phyloP scores from a whole-genome alignment of 2,329 filamentous ascomycete species.

The Orbilia oligospora region DNA sequence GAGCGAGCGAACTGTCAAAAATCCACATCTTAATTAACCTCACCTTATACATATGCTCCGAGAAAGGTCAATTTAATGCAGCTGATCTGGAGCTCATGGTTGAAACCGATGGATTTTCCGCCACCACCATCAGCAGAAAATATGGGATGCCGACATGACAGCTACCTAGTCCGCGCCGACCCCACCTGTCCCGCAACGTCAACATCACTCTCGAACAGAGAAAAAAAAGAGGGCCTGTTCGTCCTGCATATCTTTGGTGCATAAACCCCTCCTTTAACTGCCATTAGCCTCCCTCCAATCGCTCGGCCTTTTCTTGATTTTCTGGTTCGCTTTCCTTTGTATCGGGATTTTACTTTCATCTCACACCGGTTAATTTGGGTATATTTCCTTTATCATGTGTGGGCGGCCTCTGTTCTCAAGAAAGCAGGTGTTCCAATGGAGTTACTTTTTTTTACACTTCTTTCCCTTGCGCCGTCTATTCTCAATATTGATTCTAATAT shows the following conservation, averaged over 20 bases:
- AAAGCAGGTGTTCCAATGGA: constrained; percentile 60
- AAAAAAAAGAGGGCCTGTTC: constrained; percentile 20
- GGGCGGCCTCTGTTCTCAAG: constrained; percentile 60
- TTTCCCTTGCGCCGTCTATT: constrained; percentile 20
- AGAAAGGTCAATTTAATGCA: constrained; percentile 37
- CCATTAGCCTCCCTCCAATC: constrained; percentile 42
- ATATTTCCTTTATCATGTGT: constrained; percentile 58
- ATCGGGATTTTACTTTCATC: constrained; percentile 51
- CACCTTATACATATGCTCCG: constrained; percentile 23
- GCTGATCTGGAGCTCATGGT: constrained; percentile 41
- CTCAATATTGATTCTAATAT: constrained; percentile 57
- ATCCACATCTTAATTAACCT: constrained; percentile 42
- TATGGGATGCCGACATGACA: constrained; percentile 19
- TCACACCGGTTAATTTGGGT: constrained; percentile 60
- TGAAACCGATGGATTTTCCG: constrained; percentile 40
- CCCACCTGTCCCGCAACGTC: constrained; percentile 59
- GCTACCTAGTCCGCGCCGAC: constrained; percentile 39
- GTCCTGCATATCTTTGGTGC: constrained; percentile 38
- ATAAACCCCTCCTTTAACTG: constrained; percentile 38
- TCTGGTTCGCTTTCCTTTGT: constrained; percentile 35
- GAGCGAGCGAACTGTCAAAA: constrained; percentile 50
- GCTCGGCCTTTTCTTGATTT: constrained; percentile 38
- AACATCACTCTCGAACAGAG: constrained; percentile 42
- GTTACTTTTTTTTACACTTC: constrained; percentile 52
- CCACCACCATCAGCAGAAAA: constrained; percentile 30